Percentiles rank a stretch among this genome's conserved stretches.
phyloP scores from a whole-genome alignment of 1,284 basidiomycete genomes.

The Ustilago bromivora region DNA sequence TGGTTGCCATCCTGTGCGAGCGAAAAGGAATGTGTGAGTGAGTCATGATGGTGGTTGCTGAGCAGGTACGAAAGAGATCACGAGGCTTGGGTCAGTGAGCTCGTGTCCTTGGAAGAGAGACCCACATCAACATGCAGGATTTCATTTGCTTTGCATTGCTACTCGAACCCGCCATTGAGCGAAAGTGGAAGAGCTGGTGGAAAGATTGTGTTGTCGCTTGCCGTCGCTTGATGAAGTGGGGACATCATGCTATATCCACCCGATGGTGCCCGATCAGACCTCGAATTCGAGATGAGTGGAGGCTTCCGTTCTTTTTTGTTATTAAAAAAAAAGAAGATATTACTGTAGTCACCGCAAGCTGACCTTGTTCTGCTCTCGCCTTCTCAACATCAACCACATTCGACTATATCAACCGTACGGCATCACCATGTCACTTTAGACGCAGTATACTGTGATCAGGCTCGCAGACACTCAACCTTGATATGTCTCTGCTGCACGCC shows the following conservation, averaged over 20 bases:
- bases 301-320: too few relatives aligned
- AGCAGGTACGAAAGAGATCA: neutral
- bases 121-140: neutral
- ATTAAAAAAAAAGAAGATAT: neutral
- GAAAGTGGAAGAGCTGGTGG: neutral
- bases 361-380: neutral
- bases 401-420: neutral
- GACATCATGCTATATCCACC: neutral
- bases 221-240: constrained; percentile 19
- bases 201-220: constrained; percentile 5
- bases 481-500: neutral
- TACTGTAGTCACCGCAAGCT: constrained; percentile 7
- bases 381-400: neutral
- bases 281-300: constrained; percentile 9
- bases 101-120: neutral
- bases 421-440: neutral
- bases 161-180: neutral
- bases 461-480: neutral
- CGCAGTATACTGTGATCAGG: neutral
- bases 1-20: neutral
- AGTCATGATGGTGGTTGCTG: neutral
- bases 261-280: neutral
- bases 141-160: constrained; percentile 1
- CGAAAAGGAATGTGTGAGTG: neutral
- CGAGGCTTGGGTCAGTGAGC: neutral